Conservation (phyloP, 2,329 filamentous ascomycete genomes). For the Tolypocladium endophyticum region DNA sequence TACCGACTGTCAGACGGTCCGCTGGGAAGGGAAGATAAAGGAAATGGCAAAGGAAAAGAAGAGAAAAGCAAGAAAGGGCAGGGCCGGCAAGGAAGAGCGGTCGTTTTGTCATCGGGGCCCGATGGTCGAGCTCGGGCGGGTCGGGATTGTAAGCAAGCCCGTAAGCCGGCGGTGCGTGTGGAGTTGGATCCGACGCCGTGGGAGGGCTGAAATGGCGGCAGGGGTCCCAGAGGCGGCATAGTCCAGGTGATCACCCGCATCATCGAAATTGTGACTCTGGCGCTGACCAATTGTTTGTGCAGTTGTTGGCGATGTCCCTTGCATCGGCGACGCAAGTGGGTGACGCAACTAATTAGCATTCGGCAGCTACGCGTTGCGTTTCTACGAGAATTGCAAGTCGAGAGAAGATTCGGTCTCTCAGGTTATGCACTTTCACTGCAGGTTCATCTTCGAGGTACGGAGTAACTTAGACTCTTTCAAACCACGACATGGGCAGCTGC, state of each 20-base stretch:
- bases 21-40: background rate
- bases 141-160: background rate
- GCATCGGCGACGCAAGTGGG: background rate
- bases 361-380: too few relatives aligned
- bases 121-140: background rate
- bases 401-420: too few relatives aligned
- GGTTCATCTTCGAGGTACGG: too few relatives aligned
- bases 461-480: too few relatives aligned
- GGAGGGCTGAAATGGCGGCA: background rate
- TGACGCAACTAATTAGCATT: background rate
- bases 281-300: background rate
- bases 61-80: background rate
- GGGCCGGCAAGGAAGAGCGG: background rate
- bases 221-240: background rate
- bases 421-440: too few relatives aligned
- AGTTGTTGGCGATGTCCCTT: background rate
- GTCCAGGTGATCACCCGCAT: background rate
- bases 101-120: background rate
- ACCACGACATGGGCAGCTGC: background rate
- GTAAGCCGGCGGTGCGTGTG: background rate
- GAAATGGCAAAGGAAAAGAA: background rate
- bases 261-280: background rate
- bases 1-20: background rate
- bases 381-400: too few relatives aligned
- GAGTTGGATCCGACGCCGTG: background rate